Base-by-base conservation (phyloP, 1,284 basidiomycete genomes). In the Heterobasidion annosum region DNA sequence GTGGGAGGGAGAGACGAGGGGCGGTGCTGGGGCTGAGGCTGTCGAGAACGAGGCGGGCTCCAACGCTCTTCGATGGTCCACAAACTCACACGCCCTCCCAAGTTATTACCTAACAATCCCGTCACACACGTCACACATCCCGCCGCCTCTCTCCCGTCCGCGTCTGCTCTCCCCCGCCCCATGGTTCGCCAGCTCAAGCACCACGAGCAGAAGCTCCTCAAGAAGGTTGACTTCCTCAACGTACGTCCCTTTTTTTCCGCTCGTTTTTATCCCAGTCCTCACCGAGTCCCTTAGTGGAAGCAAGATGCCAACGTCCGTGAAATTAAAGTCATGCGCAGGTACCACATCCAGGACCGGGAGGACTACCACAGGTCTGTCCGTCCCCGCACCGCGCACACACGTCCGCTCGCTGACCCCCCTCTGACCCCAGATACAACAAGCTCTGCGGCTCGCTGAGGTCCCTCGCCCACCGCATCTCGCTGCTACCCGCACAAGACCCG, bases 281-380 rank as follows among this genome's bases (percentile, higher is more conserved):
- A 44, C 51, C 19, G 51, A 50, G 52, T 58, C 52, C 43, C 16
- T 44, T 69, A 98, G 89, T 99, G 97, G 96, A 98, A 95, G 73
- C 88, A 93, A 71, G 95, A 98, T 84, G 85, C 90, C 8, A 90
- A 87, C 65, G 73, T 90, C 49, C 85, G 96, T 51, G 96, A 99
- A 75, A 83, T 93, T 70, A 93, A 91, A 69, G 90, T 99, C 55
- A 91, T 99, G 85, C 83, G 96, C 47, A 76, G 94, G 57, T 99
- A 98, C 69, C 96, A 99, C 72, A 82, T 98, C 59, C 93, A 96
- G 67, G 79, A 93, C 71, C 74, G 93, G 63, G 94, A 98, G 59
- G 95, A 99, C 72, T 98, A 99, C 70, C 89, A 93, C 79, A 94
- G 94, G 83, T 93, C 61, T 59, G 70, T 25, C 67, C 37, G 25